Percentiles rank a stretch among this genome's conserved stretches.
Conservation (phyloP, 2,329 filamentous ascomycete genomes). For the Botryotinia globosa region DNA sequence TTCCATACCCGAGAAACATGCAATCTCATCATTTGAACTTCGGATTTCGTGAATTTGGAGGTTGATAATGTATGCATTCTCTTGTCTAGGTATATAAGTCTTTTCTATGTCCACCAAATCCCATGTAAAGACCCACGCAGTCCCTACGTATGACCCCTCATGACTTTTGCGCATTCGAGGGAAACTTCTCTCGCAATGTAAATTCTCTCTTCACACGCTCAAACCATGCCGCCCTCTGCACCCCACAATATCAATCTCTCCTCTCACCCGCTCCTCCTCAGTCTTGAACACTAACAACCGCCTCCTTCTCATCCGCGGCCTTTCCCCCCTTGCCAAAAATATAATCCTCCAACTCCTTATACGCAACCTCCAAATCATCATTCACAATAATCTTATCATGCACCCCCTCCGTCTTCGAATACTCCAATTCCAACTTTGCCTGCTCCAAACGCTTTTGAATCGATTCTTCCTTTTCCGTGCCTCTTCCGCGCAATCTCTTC, state of each 20-base stretch:
- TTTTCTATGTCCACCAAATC: not conserved
- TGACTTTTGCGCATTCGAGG: not conserved
- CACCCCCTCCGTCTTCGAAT: constrained; percentile 62
- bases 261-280: not conserved
- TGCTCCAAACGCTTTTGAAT: constrained; percentile 67
- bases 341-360: constrained; percentile 52
- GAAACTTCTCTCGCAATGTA: not conserved
- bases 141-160: not conserved
- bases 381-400: constrained; percentile 66
- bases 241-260: not conserved
- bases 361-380: constrained; percentile 59
- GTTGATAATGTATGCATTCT: not conserved
- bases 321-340: constrained; percentile 40
- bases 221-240: not conserved
- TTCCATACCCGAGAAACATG: not conserved
- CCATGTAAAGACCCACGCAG: not conserved
- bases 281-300: not conserved
- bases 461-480: constrained; percentile 73
- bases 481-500: constrained; percentile 67
- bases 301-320: constrained; percentile 7
- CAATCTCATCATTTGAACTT: not conserved
- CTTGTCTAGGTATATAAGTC: constrained; percentile 5
- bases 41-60: not conserved
- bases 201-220: not conserved
- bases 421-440: constrained; percentile 73